Percentiles rank a stretch among this genome's conserved stretches.
These are phyloP conservation scores for Metschnikowia borealis DNA, from an alignment of 805 yeast genomes.

Conservation along the genomic window DNA sequence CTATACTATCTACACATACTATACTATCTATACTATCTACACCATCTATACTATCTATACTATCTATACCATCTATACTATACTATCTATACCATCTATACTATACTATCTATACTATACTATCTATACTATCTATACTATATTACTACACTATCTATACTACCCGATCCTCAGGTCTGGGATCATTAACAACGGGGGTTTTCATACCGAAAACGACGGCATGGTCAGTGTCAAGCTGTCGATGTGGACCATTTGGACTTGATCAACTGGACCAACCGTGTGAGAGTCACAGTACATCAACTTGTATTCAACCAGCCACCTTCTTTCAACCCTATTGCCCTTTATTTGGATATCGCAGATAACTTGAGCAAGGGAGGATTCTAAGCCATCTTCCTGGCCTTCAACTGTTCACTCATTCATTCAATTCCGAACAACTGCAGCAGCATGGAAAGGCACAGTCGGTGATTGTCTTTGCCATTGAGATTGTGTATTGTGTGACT, in stretches of 20 bases:
- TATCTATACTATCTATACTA: no score
- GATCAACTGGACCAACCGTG: slow-evolving; percentile 72
- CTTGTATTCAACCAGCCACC: slow-evolving; percentile 27
- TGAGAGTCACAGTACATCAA: slow-evolving; percentile 37
- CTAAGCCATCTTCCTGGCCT: slow-evolving; percentile 20
- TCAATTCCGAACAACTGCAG: slow-evolving; percentile 43
- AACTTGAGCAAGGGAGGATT: slow-evolving; percentile 56
- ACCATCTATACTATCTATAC: no score
- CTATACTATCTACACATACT: no score
- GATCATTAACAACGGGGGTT: slow-evolving; percentile 14
- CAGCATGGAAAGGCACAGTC: slow-evolving; percentile 77
- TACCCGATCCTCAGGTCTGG: slow-evolving; percentile 45
- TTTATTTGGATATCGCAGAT: slow-evolving; percentile 67
- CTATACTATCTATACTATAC: no score
- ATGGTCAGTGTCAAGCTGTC: slow-evolving; percentile 75
- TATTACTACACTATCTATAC: no score
- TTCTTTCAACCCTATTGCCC: slow-evolving; percentile 61
- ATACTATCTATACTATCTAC: no score
- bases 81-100: no score
- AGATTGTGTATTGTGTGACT: slow-evolving; percentile 61
- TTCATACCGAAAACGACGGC: slow-evolving; percentile 73
- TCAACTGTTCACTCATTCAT: background rate
- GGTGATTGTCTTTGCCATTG: slow-evolving; percentile 68
- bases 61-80: no score
- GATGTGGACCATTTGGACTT: slow-evolving; percentile 78